phyloP scores from a whole-genome alignment of 805 yeast genomes.

The Suhomyces vadensis region DNA sequence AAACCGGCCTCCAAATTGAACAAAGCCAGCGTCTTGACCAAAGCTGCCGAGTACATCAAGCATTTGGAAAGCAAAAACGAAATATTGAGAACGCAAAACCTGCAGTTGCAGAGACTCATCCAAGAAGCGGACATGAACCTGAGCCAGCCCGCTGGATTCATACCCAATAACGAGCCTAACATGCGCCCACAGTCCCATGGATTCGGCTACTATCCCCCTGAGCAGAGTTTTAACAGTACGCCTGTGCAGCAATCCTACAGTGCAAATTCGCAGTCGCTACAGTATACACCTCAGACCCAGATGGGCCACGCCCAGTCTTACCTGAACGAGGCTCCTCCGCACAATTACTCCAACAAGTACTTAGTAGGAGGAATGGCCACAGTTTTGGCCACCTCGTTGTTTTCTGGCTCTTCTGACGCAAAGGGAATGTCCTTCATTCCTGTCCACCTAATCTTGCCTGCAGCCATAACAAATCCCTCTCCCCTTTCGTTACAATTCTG shows the following conservation, averaged over 20 bases:
- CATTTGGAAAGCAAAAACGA: slow-evolving; percentile 68
- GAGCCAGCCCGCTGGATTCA: background rate
- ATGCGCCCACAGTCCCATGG: slow-evolving; percentile 11
- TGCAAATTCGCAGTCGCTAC: slow-evolving; percentile 10
- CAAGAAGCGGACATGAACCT: slow-evolving; percentile 29
- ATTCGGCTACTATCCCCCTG: slow-evolving; percentile 24
- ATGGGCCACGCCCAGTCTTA: slow-evolving; percentile 13
- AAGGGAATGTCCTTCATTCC: slow-evolving; percentile 53
- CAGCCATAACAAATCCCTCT: slow-evolving; percentile 13
- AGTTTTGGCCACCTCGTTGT: slow-evolving; percentile 60
- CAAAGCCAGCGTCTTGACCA: slow-evolving; percentile 73
- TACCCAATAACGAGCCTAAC: background rate
- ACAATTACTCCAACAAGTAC: slow-evolving; percentile 32
- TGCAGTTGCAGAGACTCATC: slow-evolving; percentile 39
- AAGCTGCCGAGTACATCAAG: slow-evolving; percentile 75
- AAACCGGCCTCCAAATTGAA: slow-evolving; percentile 75
- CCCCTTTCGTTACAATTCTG: slow-evolving; percentile 14
- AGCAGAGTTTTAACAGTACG: slow-evolving; percentile 19
- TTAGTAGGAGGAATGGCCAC: slow-evolving; percentile 66
- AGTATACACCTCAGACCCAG: slow-evolving; percentile 4
- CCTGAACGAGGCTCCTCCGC: slow-evolving; percentile 18
- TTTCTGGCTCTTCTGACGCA: slow-evolving; percentile 48
- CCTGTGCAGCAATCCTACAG: slow-evolving; percentile 18
- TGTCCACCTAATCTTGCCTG: slow-evolving; percentile 18
- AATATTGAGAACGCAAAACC: slow-evolving; percentile 47